Evolutionary conservation across 805 yeast species (phyloP), one percentile per base, ranked within the genome.

Genomic region (Monosporozyma solicola): DNA sequence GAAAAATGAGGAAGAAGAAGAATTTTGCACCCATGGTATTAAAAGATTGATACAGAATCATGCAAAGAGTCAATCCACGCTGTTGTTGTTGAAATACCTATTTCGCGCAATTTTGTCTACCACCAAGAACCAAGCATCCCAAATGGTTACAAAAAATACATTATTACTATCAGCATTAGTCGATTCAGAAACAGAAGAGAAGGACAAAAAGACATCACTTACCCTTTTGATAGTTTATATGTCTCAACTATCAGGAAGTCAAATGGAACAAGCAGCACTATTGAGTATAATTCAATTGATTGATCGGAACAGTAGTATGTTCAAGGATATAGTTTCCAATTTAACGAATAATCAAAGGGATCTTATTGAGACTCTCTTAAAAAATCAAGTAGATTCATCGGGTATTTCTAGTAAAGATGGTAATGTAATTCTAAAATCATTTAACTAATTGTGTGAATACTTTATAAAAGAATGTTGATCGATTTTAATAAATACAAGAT

Each of bases 11-110:
- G 73, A 68, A n/a, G 62, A 67, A 8, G 59, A 74, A 8, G 64
- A 72, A 0, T 69, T 80, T 9, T 72, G 79, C 0, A 71, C 83
- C 11, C 90, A 84, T 57, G 83, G 94, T 15, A 72, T 85, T 50
- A 83, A 77, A 59, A 73, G 83, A 0, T 69, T 87, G 45, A 72
- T 85, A 74, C 52, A 68, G 67, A 15, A 13, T 31, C 8, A 27
- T 16, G 2, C 20, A 10, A 37, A 37, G 11, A 16, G 16, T 13
- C 20, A 33, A 22, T 4, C 20, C 5, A 8, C 6, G 9, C 3
- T 10, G 5, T 3, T 15, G 10, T 10, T 31, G 5, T 33, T 47
- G 15, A 15, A 20, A 16, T 9, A n/a, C 32, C 3, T 47, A 7
- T 47, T 47, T 7, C 16, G 11, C 13, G 11, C 10, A 2, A 47